Conservation (phyloP, 1,284 basidiomycete genomes). For the Trichosporon sp. region DNA sequence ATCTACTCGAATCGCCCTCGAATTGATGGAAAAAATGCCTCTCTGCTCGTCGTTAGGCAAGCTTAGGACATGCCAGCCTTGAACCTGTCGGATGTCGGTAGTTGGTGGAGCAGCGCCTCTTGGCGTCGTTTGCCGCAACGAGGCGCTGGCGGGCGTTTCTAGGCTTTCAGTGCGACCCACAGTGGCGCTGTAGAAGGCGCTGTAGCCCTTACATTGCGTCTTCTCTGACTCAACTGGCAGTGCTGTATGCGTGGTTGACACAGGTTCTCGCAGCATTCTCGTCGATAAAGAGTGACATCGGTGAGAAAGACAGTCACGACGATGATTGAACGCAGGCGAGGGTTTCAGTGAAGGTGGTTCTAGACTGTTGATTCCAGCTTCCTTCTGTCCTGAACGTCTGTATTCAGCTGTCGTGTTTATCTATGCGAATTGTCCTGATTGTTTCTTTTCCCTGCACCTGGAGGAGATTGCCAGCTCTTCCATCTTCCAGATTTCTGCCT, state of each 20-base stretch:
- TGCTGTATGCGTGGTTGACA: not conserved
- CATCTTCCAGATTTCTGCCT: no score
- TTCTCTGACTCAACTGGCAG: not conserved
- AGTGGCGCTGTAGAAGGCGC: not conserved
- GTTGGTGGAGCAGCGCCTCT: not conserved
- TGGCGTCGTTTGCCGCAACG: not conserved
- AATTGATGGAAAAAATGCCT: not conserved
- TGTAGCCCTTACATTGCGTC: not conserved
- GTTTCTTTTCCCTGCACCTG: no score
- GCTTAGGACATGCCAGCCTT: not conserved
- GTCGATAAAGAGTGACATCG: not conserved
- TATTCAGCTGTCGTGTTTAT: not conserved
- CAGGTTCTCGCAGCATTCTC: not conserved
- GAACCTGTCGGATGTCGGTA: not conserved
- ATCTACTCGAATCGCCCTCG: not conserved
- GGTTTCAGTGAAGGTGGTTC: not conserved
- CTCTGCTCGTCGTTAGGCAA: no score
- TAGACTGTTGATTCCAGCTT: not conserved
- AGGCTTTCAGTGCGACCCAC: not conserved
- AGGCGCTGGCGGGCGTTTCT: not conserved
- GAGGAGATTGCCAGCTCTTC: no score
- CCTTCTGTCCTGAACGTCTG: not conserved
- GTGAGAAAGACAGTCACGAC: not conserved
- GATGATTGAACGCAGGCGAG: not conserved
- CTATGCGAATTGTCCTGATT: no score